Evolutionary conservation across 805 yeast species (phyloP), one percentile per base, ranked within the genome.

Genomic region (Ogataea glucozyma): DNA sequence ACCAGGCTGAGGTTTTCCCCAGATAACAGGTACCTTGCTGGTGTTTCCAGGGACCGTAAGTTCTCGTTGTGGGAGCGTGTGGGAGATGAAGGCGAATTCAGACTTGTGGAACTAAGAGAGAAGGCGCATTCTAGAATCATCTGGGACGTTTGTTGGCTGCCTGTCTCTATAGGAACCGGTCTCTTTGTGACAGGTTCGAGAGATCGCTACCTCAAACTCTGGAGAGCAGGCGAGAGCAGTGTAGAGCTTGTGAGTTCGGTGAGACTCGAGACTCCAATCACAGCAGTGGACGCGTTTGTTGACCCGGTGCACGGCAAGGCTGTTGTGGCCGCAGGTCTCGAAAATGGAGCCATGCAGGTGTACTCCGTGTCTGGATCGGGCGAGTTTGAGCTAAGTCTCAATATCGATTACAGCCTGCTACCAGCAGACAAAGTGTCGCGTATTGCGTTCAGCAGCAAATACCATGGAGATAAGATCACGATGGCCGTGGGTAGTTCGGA

Each of bases 121-220:
- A 88, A 85, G 60, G 97, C 97, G 0, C 99, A 95, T 59, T 64
- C 84, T 2, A 79, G 97, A 64, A 91, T 93, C 54, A 79, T 93
- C 31, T 95, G 99, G 99, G 98, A 93, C 66, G 83, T 91, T 60
- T 77, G 85, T 27, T 93, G 97, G 96, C 69, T 82, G 0, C 88
- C 89, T 4, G 46, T 56, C n/a, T 67, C 56, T 3, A 58, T 58
- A 37, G 73, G 52, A n/a, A 26, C 43, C 3, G 51, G 53, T 10
- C 60, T 61, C n/a, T 90, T 91, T 57, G 58, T 86, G n/a, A 90
- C 97, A 1, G 91, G 81, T 0, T 83, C 96, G 1, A 78, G 99
- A 62, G 99, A 93, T 61, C 86, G 79, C 59, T 71, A 75, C 6
- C 62, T 90, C 40, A 87, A 86, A 59, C 55, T 81, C 5, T 89